A percentile compares a stretch with the other conserved stretches of the same genome.
Evolutionary conservation across 345 rosid species (phyloP).

Genomic region (Brassica nigra): DNA sequence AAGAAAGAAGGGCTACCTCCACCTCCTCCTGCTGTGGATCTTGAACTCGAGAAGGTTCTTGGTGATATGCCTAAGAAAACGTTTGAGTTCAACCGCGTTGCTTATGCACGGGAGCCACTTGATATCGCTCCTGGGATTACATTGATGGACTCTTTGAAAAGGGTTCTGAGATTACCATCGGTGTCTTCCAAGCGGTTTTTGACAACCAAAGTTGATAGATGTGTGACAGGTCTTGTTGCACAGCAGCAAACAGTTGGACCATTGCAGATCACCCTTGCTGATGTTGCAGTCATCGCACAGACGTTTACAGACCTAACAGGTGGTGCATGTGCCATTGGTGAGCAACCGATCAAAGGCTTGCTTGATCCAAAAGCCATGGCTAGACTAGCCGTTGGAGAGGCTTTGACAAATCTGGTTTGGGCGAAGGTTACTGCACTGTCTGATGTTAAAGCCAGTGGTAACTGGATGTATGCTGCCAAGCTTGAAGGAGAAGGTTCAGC

Average conservation of each 20-base stretch:
- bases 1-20: slow-evolving; percentile 60
- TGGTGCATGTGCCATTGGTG: slow-evolving; percentile 92
- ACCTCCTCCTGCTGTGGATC: slow-evolving; percentile 90
- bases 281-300: slow-evolving; percentile 96
- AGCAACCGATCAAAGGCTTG: slow-evolving; percentile 89
- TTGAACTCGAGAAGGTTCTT: slow-evolving; percentile 88
- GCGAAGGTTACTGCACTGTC: slow-evolving; percentile 85
- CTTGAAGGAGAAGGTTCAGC: slow-evolving; percentile 95
- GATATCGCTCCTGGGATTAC: slow-evolving; percentile 87
- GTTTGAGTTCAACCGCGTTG: slow-evolving; percentile 67
- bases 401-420: slow-evolving; percentile 92
- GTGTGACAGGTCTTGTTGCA: slow-evolving; percentile 96
- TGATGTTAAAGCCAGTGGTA: slow-evolving; percentile 93
- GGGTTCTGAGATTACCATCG: slow-evolving; percentile 82
- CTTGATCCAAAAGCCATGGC: slow-evolving; percentile 94
- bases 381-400: slow-evolving; percentile 92
- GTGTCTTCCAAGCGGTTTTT: slow-evolving; percentile 82
- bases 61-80: slow-evolving; percentile 93
- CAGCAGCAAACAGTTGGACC: slow-evolving; percentile 99
- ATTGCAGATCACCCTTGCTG: slow-evolving; percentile 86
- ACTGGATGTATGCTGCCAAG: slow-evolving; percentile 99
- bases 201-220: slow-evolving; percentile 91
- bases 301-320: slow-evolving; percentile 74
- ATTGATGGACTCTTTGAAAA: slow-evolving; percentile 79
- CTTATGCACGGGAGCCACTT: slow-evolving; percentile 62